A percentile compares a stretch with the other conserved stretches of the same genome.
Conservation (phyloP, 139 green algal genomes). For the Coelastrella sp. region DNA sequence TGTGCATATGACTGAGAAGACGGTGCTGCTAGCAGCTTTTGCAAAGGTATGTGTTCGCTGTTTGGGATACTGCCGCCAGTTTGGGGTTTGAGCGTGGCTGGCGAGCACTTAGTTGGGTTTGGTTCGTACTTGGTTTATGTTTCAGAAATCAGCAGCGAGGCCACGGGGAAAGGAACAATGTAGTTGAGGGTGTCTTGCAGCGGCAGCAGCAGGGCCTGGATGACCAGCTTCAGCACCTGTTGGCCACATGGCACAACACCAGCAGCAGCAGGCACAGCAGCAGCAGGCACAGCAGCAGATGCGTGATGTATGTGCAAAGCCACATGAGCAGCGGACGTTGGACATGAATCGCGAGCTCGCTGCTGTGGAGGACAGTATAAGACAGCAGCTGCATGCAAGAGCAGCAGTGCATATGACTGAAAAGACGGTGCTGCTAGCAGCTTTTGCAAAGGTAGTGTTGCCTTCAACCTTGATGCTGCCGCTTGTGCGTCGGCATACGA, state of each 20-base stretch:
- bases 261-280: too few relatives aligned
- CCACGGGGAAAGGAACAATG: too few relatives aligned
- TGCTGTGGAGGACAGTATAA: constrained; percentile 56
- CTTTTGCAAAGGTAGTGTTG: constrained; percentile 56
- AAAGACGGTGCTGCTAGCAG: constrained; percentile 60
- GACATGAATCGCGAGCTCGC: constrained; percentile 51
- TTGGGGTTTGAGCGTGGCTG: neutral
- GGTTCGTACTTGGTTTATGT: neutral
- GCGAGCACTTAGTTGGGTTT: neutral
- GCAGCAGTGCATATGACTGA: constrained; percentile 54
- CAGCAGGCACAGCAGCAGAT: neutral
- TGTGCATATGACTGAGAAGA: constrained; percentile 55
- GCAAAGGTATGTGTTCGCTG: constrained; percentile 49
- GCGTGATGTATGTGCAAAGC: neutral
- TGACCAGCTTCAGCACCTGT: constrained; percentile 9
- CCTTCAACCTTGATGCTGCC: neutral
- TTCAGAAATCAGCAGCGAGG: neutral
- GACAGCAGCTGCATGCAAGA: constrained; percentile 44
- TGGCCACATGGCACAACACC: neutral
- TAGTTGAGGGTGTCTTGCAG: too few relatives aligned
- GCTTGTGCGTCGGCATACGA: neutral
- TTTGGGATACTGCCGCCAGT: neutral
- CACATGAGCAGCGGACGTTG: constrained; percentile 18
- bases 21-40: constrained; percentile 64
- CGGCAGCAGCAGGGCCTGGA: neutral